Percentiles rank a stretch among this genome's conserved stretches.
phyloP scores from a whole-genome alignment of 2,329 filamentous ascomycete genomes.

The Aspergillus tamarii region DNA sequence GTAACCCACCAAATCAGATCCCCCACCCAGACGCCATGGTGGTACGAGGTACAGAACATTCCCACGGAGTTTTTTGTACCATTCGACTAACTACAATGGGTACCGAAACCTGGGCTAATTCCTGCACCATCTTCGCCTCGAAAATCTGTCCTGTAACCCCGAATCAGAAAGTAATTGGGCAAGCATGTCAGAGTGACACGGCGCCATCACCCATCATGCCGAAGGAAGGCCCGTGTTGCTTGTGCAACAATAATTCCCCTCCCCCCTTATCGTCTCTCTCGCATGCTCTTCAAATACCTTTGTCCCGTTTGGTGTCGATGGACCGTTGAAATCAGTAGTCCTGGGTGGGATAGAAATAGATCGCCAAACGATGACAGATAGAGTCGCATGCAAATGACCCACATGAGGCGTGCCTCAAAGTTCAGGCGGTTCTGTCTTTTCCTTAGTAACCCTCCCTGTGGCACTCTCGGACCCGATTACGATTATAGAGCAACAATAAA shows the following conservation, averaged over 20 bases:
- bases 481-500: not conserved
- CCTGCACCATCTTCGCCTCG: slow-evolving; percentile 6
- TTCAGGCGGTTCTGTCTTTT: not conserved
- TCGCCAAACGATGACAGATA: not conserved
- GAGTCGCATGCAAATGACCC: slow-evolving; percentile 6
- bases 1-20: slow-evolving; percentile 3
- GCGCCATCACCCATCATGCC: slow-evolving; percentile 1
- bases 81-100: not conserved
- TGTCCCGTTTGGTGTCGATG: not conserved
- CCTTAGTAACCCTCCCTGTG: not conserved
- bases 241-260: not conserved
- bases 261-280: slow-evolving; percentile 1
- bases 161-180: not conserved
- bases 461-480: not conserved
- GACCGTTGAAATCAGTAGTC: not conserved
- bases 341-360: slow-evolving; percentile 1
- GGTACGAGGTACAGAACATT: slow-evolving; percentile 4
- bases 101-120: slow-evolving; percentile 1
- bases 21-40: slow-evolving; percentile 7
- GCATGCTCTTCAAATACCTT: not conserved
- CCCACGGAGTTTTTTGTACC: slow-evolving; percentile 1
- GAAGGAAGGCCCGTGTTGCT: not conserved
- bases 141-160: slow-evolving; percentile 5
- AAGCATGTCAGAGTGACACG: not conserved
- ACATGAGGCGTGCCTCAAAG: not conserved